Base-by-base conservation (phyloP, 2,329 filamentous ascomycete species). In the Penicillium sp. region DNA sequence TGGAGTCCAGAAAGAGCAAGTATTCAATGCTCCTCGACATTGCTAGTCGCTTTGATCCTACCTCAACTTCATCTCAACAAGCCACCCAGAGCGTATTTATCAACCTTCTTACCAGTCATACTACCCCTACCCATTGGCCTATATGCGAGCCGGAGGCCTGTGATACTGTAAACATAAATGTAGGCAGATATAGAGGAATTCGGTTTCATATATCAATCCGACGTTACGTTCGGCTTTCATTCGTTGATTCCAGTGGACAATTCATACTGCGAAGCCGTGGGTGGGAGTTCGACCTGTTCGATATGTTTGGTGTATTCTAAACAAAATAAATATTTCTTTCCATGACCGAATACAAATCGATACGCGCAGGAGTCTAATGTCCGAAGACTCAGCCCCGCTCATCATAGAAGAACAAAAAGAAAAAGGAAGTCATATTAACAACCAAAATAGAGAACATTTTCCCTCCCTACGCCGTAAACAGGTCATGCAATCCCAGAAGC, bases 401-500 rank as follows among this genome's bases (percentile, higher is more conserved):
- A 60, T 68, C 66, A 67, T 60, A 57, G 62, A 64, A 68, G 64
- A 65, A 65, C 60, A 58, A 65, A 34, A 34, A 67, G 63, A 64
- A 66, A 67, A 61, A 67, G 68, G 61, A 66, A 68, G 67, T 70
- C 64, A 66, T 68, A 73, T 70, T 66, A 72, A 70, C 69, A 72
- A 64, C 66, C 67, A 66, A 70, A 61, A 67, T 67, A 69, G 64
- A 70, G 62, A 70, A 69, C 60, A 65, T 72, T 73, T 72, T 71
- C 68, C 67, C 67, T 71, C 68, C 70, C 69, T 72, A 74, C 71
- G 71, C 71, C 71, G 67, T 71, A 67, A 73, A 57, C 64, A 70
- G 69, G 70, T 74, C 71, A 74, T 74, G 71, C 67, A 70, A 71
- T 66, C 63, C 66, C 65, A 67, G 66, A 62, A 67, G 67, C 65